Evolutionary conservation across 371 early-diverging fungal species (phyloP), one percentile per base, ranked within the genome.

Genomic region (Circinella umbellata): DNA sequence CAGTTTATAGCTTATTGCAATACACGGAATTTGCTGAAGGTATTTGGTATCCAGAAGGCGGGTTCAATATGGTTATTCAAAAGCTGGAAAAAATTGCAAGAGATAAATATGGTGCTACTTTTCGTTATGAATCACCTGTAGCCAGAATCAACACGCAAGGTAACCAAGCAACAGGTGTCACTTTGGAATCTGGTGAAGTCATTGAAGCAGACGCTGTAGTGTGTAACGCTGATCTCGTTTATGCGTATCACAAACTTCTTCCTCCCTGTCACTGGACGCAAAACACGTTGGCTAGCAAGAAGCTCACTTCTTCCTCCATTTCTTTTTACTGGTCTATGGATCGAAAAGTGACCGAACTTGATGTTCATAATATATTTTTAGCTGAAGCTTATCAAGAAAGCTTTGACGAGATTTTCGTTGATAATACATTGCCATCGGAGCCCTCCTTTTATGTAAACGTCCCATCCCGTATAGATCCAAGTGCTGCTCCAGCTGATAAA

Each of bases 21-120:
- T 90, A 86, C 69, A 86, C 90, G 0, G 90, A 90, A 62, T 82
- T 87, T 64, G 84, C 89, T 13, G 89, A 88, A 72, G 88, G 88
- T 55, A 86, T 90, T 53, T 88, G 85, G 85, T 90, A 90, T 73
- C 90, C 89, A 15, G 79, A 77, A 6, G 90, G 90, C 46, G 90
- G 90, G 1, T 90, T 89, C 73, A 82, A 90, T 69, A 78, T 68
- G 69, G 86, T 90, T 4, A 78, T 88, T n/a, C 80, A 83, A 48
- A 75, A 76, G 37, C 63, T 90, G 20, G 87, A 87, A 65, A 13
- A 36, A 4, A 84, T 89, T 71, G 89, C 88, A n/a, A 77, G 49
- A 35, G 54, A 76, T 11, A 80, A 82, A 42, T 80, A 76, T 49
- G 86, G 86, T 9, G 88, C 88, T 14, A 62, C 66, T 3, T 89